phyloP scores from a whole-genome alignment of 192 early-diverging fungal genomes.

The Coemansia sp. region DNA sequence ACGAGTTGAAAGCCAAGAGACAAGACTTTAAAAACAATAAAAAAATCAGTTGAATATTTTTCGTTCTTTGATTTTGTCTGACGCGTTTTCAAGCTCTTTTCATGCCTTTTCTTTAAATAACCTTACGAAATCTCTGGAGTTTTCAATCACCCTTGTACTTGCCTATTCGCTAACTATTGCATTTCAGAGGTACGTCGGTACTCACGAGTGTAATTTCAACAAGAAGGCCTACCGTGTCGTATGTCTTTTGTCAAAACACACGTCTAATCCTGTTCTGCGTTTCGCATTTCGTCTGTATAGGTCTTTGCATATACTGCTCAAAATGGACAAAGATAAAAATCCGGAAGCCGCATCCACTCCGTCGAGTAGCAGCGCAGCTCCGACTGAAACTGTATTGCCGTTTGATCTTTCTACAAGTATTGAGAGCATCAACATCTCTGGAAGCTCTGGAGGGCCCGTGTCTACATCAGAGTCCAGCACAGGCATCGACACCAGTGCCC shows the following conservation, averaged over 20 bases:
- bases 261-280: neutral
- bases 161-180: no score
- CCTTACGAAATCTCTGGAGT: no score
- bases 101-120: no score
- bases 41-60: no score
- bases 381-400: conserved; percentile 4
- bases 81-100: no score
- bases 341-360: neutral
- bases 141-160: no score
- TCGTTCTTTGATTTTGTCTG: no score
- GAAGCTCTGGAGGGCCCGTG: neutral
- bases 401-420: conserved; percentile 15
- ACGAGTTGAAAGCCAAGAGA: neutral
- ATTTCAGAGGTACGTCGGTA: neutral
- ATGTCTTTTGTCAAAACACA: neutral
- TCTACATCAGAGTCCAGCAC: neutral
- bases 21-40: no score
- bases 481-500: neutral
- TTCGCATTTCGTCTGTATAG: neutral
- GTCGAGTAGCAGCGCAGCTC: neutral
- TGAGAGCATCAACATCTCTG: conserved; percentile 18
- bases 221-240: neutral
- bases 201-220: neutral
- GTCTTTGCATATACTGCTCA: neutral
- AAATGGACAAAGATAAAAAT: neutral